These are phyloP conservation scores for Solanum hybrid DNA, from an alignment of 305 asterid genomes.

Conservation along the genomic window DNA sequence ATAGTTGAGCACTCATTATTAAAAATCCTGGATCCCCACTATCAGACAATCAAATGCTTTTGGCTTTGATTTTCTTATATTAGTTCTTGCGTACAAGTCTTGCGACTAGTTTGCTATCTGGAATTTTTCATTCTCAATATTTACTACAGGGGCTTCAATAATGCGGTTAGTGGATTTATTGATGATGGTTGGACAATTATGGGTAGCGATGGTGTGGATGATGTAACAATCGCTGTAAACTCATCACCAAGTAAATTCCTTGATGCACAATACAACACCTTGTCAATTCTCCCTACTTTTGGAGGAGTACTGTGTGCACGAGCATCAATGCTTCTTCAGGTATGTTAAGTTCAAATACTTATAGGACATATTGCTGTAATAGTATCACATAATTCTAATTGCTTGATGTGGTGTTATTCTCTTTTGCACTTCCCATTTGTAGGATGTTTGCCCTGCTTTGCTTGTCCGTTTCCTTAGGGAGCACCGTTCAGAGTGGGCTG, in stretches of 20 bases:
- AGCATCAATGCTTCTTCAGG: conserved; percentile 99
- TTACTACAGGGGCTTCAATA: conserved; percentile 74
- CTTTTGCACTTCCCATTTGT: not conserved
- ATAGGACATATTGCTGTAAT: not conserved
- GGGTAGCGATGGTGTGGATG: conserved; percentile 82
- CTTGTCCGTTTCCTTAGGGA: conserved; percentile 90
- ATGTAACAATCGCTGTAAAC: conserved; percentile 75
- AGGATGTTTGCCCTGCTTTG: conserved; percentile 94
- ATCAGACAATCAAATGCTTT: not conserved
- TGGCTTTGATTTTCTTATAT: not conserved
- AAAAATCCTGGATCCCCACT: not conserved
- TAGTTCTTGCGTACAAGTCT: not conserved
- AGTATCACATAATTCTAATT: not conserved
- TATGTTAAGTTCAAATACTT: conserved; percentile 7
- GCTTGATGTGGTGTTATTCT: not conserved
- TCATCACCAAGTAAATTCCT: conserved; percentile 71
- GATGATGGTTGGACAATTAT: conserved; percentile 94
- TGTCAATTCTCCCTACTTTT: conserved; percentile 67
- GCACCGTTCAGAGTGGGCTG: conserved; percentile 98
- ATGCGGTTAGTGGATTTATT: conserved; percentile 87
- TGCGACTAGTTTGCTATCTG: not conserved
- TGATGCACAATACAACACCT: conserved; percentile 51
- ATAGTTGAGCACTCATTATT: not conserved
- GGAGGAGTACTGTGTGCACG: conserved; percentile 93
- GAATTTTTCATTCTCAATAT: not conserved